Conservation (phyloP, 2,329 filamentous ascomycete species). For the Dactylellina drechsleri region DNA sequence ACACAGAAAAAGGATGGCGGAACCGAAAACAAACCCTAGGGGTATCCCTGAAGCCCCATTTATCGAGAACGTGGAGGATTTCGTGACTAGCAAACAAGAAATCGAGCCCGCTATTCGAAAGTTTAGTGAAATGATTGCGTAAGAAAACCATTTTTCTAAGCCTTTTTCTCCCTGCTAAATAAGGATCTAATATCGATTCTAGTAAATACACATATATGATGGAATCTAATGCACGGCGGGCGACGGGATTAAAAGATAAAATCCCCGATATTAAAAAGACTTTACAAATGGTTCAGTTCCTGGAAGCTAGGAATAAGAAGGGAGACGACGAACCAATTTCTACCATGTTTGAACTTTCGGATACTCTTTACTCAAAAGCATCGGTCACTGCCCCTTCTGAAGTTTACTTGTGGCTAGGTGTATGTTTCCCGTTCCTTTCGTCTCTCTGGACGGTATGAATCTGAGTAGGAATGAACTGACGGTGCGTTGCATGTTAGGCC, state of each 20-base stretch:
- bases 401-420: constrained; percentile 96
- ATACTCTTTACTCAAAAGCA: constrained; percentile 92
- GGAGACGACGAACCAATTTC: constrained; percentile 75
- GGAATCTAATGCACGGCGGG: constrained; percentile 85
- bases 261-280: constrained; percentile 98
- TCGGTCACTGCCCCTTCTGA: constrained; percentile 83
- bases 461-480: background rate
- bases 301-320: constrained; percentile 74
- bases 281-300: constrained; percentile 85
- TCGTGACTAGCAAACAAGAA: constrained; percentile 79
- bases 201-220: constrained; percentile 99
- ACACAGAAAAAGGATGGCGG: constrained; percentile 56
- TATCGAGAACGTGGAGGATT: constrained; percentile 88
- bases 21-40: constrained; percentile 76
- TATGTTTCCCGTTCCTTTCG: constrained; percentile 63
- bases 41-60: constrained; percentile 86
- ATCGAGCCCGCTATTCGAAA: constrained; percentile 82
- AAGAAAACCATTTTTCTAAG: constrained; percentile 60
- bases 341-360: constrained; percentile 95
- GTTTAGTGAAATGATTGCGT: constrained; percentile 96
- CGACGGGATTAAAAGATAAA: constrained; percentile 86
- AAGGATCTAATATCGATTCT: constrained; percentile 64
- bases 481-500: constrained; percentile 67
- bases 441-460: background rate
- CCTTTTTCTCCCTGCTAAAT: background rate